Evolutionary conservation across 257 asterid genomes (phyloP).

Genomic region (Coffea canephora): DNA sequence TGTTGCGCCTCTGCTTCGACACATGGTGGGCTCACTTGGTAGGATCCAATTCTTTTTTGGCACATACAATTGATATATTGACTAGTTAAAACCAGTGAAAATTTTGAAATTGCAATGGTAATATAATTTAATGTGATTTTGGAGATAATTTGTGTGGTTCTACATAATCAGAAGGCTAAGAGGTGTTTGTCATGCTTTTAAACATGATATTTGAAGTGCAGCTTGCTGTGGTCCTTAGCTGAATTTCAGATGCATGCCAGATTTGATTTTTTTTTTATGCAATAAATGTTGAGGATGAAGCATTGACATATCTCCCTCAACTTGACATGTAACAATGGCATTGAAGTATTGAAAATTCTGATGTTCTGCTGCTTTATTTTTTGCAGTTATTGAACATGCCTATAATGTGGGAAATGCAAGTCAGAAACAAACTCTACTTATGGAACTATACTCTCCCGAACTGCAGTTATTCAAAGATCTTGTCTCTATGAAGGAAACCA

Average conservation of each 20-base stretch:
- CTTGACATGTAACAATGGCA: background rate
- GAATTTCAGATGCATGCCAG: background rate
- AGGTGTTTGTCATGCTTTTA: background rate
- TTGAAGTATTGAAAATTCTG: background rate
- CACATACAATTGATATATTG: background rate
- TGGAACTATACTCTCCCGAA: conserved; percentile 86
- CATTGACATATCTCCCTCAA: background rate
- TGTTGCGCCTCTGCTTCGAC: conserved; percentile 77
- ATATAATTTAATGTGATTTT: background rate
- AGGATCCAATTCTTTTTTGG: conserved; percentile 23
- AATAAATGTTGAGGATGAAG: background rate
- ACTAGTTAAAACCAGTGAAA: background rate
- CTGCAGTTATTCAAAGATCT: conserved; percentile 83
- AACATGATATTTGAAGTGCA: background rate
- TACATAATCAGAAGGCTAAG: background rate
- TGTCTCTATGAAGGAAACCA: conserved; percentile 59
- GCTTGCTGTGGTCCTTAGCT: background rate
- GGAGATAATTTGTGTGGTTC: no score
- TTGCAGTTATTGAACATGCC: conserved; percentile 84
- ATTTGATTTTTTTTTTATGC: background rate
- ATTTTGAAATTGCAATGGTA: background rate
- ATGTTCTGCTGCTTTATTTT: background rate
- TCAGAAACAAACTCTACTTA: conserved; percentile 84
- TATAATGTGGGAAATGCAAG: conserved; percentile 73
- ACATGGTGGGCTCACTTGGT: conserved; percentile 97